phyloP scores from a whole-genome alignment of 768 basidiomycete genomes.

The Panaeolus papilionaceus region DNA sequence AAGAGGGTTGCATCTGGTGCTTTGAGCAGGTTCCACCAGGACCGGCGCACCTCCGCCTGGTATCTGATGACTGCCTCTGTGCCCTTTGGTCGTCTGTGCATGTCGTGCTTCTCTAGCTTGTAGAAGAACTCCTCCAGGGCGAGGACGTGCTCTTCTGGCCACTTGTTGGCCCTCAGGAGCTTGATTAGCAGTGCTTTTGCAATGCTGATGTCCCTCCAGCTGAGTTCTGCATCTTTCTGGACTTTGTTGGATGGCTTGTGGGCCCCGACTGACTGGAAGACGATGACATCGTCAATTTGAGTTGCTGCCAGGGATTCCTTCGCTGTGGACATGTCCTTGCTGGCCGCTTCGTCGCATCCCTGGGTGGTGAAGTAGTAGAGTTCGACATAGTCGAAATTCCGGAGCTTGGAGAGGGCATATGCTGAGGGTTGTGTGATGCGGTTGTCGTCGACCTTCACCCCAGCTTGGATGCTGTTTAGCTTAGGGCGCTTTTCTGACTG shows the following conservation, averaged over 20 bases:
- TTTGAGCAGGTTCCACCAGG: not conserved
- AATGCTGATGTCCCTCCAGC: not conserved
- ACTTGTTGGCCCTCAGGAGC: not conserved
- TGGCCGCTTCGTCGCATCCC: not conserved
- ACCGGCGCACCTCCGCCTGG: not conserved
- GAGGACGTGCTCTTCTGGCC: not conserved
- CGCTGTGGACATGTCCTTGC: not conserved
- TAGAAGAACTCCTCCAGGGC: not conserved
- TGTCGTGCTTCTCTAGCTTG: not conserved
- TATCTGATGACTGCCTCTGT: not conserved
- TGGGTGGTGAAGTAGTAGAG: not conserved
- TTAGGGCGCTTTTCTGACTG: too few species aligned
- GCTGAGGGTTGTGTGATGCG: too few species aligned
- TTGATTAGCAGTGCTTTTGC: not conserved
- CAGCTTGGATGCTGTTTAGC: too few species aligned
- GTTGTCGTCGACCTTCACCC: too few species aligned
- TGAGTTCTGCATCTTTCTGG: not conserved
- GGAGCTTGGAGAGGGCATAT: not conserved
- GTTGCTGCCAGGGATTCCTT: not conserved
- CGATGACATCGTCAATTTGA: not conserved
- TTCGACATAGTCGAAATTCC: too few species aligned
- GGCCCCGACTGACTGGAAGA: not conserved
- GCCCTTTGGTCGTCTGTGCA: not conserved
- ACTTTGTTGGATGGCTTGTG: not conserved
- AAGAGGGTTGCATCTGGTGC: not conserved